Evolutionary conservation across 2,329 filamentous ascomycete species (phyloP), one percentile per base, ranked within the genome.

Genomic region (Penicillium sp.): DNA sequence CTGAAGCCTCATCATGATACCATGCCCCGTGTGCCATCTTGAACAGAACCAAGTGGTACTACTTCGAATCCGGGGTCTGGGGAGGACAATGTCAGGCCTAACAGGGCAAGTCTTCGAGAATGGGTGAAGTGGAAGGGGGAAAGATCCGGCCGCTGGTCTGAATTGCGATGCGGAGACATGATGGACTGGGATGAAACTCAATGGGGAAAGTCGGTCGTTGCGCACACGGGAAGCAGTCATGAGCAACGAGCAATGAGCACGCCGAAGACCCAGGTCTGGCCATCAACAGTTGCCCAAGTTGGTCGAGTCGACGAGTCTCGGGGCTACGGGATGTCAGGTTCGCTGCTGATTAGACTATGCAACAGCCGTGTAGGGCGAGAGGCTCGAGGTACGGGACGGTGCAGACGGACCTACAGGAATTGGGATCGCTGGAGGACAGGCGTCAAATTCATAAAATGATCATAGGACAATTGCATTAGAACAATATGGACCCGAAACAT

Each of bases 401-500:
- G 35, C 35, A 43, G 31, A 15, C 7, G 20, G 25, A 11, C 14
- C 11, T 35, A 31, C 25, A n/a, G 23, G 15, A 20, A 32, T 16
- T 34, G 35, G 35, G 27, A 32, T 31, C 16, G 20, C 10, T 15
- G 29, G 31, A 14, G 13, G 29, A n/a, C 11, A 41, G 32, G 32
- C 32, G 30, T 41, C 14, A 33, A 39, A 39, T 28, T 43, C 36
- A 34, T 51, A 27, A 36, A 35, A 44, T 41, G 35, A 47, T 40
- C 43, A 39, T 41, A 44, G 40, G 32, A 42, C 35, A 42, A 38
- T 43, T 49, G 36, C 48, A 52, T 50, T 52, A 45, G 35, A 50
- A 51, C 36, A 50, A 53, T 49, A 51, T 52, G 37, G 32, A 49
- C 43, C 47, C 47, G 41, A 46, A 48, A 47, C 22, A 40, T 45